Conservation (phyloP, 164 flowering plant species). For the Nymphaea colorata region DNA sequence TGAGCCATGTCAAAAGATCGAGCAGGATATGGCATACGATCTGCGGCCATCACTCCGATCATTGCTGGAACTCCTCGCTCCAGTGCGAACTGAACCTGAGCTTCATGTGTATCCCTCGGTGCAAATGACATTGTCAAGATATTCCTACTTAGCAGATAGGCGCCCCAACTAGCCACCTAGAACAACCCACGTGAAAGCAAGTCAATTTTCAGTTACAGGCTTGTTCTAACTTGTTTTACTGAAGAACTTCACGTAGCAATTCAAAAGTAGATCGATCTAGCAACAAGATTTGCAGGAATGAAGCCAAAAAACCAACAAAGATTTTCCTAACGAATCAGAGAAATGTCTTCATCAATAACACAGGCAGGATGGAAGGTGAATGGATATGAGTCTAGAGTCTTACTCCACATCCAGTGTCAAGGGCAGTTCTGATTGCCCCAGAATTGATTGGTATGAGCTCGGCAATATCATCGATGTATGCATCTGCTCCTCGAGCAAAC, state of each 20-base stretch:
- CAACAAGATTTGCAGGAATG: no score
- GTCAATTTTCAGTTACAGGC: neutral
- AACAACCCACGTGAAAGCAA: neutral
- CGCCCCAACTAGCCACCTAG: constrained; percentile 99
- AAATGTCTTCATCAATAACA: no score
- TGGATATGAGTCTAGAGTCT: constrained; percentile 8
- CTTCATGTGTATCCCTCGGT: constrained; percentile 97
- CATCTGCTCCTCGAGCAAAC: constrained; percentile 96
- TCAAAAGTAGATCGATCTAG: no score
- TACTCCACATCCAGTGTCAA: constrained; percentile 98
- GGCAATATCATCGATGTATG: constrained; percentile 80
- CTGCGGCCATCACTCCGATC: constrained; percentile 78
- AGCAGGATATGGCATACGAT: constrained; percentile 84
- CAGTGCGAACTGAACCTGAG: constrained; percentile 91
- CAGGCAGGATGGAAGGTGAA: no score
- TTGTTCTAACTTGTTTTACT: no score
- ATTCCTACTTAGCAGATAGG: constrained; percentile 72
- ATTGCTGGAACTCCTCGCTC: constrained; percentile 98
- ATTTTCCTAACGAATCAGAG: no score
- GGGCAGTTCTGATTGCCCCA: constrained; percentile 82
- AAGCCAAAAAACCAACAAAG: no score
- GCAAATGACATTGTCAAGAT: constrained; percentile 95
- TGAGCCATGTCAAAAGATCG: constrained; percentile 98
- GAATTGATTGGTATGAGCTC: constrained; percentile 59
- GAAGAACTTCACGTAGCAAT: no score